Conservation (phyloP, 2,329 filamentous ascomycete genomes). For the Didymella segeticola region DNA sequence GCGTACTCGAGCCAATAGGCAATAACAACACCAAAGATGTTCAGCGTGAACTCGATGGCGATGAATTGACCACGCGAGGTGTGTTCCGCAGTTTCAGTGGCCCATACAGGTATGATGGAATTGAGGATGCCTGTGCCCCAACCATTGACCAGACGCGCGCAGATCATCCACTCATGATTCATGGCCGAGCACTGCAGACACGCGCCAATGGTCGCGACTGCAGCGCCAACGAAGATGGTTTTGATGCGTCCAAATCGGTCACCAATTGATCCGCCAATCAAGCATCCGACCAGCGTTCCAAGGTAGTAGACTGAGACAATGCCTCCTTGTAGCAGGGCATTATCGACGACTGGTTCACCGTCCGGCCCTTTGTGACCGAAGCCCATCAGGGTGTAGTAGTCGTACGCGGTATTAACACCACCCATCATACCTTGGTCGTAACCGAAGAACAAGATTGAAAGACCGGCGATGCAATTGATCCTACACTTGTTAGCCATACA, state of each 20-base stretch:
- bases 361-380: conserved; percentile 38
- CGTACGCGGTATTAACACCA: conserved; percentile 41
- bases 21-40: conserved; percentile 73
- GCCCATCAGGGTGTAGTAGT: conserved; percentile 41
- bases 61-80: conserved; percentile 73
- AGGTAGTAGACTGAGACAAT: conserved; percentile 44
- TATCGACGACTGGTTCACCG: conserved; percentile 31
- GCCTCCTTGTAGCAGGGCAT: conserved; percentile 41
- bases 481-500: conserved; percentile 4
- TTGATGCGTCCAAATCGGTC: conserved; percentile 38
- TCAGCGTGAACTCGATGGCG: conserved; percentile 75
- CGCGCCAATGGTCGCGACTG: conserved; percentile 57
- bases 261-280: conserved; percentile 34
- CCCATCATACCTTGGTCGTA: conserved; percentile 43
- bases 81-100: conserved; percentile 72
- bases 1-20: conserved; percentile 63
- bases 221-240: conserved; percentile 36
- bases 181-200: conserved; percentile 69
- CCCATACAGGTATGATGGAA: conserved; percentile 74
- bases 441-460: conserved; percentile 43
- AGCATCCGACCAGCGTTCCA: conserved; percentile 35
- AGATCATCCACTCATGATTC: conserved; percentile 65
- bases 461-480: conserved; percentile 40
- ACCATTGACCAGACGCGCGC: conserved; percentile 66
- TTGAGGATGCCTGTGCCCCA: conserved; percentile 74